Evolutionary conservation across 1,284 basidiomycete species (phyloP).

Genomic region (Phylloboletellus chloephorus): DNA sequence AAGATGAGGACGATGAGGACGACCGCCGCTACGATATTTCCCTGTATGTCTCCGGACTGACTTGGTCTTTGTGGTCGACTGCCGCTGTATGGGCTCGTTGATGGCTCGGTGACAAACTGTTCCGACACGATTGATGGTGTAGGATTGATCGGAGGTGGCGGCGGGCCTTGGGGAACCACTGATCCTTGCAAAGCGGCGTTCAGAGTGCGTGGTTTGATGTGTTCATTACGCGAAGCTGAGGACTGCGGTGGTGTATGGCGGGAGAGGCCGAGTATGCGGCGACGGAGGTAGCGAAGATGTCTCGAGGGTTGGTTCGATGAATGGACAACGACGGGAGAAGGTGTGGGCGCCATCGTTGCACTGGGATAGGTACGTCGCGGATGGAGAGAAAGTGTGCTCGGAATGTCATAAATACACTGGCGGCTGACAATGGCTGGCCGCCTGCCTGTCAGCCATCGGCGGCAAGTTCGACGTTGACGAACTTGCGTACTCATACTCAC

Average conservation of each 20-base stretch:
- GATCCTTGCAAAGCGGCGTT: conserved; percentile 9
- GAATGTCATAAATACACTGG: conserved; percentile 25
- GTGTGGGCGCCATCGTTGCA: conserved; percentile 23
- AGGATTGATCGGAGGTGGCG: conserved; percentile 3
- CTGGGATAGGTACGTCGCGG: conserved; percentile 2
- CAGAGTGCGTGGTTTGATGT: conserved; percentile 7
- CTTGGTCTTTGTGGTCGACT: conserved; percentile 7
- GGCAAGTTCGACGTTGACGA: neutral
- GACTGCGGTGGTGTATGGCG: conserved; percentile 4
- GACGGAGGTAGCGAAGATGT: conserved; percentile 13
- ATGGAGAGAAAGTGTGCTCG: neutral
- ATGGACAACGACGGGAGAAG: conserved; percentile 5
- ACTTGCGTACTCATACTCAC: neutral
- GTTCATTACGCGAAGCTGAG: conserved; percentile 1
- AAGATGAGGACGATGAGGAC: conserved; percentile 26
- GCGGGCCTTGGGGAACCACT: conserved; percentile 5
- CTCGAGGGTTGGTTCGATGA: conserved; percentile 3
- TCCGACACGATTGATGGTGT: conserved; percentile 9
- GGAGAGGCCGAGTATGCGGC: conserved; percentile 8
- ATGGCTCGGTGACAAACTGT: conserved; percentile 8
- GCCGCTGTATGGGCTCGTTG: conserved; percentile 4
- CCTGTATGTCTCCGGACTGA: conserved; percentile 14
- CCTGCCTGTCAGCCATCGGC: conserved; percentile 18
- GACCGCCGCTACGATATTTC: conserved; percentile 23
- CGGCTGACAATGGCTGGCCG: conserved; percentile 20